Conservation (phyloP, 768 basidiomycete species). For the Tubosaeta sp. region DNA sequence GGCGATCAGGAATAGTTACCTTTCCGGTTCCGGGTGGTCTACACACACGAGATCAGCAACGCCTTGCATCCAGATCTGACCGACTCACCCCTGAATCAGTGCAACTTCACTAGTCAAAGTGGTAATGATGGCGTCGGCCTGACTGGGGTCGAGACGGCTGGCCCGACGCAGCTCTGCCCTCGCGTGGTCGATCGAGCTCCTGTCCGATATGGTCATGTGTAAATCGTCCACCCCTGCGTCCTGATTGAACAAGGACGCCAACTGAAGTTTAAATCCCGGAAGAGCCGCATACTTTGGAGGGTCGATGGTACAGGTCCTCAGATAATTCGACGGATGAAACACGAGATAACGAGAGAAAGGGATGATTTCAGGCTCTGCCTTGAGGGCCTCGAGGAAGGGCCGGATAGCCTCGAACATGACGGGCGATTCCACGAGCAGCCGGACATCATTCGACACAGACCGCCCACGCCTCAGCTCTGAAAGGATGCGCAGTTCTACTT, state of each 20-base stretch:
- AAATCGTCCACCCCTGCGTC: conserved; percentile 38
- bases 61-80: background rate
- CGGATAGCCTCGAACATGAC: conserved; percentile 66
- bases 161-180: conserved; percentile 39
- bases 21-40: conserved; percentile 81
- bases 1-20: conserved; percentile 29
- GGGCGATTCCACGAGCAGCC: conserved; percentile 53
- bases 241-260: conserved; percentile 48
- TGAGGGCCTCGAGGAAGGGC: conserved; percentile 62
- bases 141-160: conserved; percentile 65
- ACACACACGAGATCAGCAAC: background rate
- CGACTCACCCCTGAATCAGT: conserved; percentile 65
- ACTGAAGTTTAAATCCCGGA: conserved; percentile 54
- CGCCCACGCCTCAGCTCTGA: conserved; percentile 33
- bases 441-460: conserved; percentile 20
- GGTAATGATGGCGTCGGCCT: conserved; percentile 65
- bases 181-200: conserved; percentile 43
- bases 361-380: conserved; percentile 51
- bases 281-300: conserved; percentile 52
- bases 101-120: conserved; percentile 55
- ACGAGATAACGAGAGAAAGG: conserved; percentile 54
- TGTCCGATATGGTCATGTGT: conserved; percentile 39
- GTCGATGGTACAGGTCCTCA: conserved; percentile 35
- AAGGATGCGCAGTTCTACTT: conserved; percentile 45
- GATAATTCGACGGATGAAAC: conserved; percentile 35